phyloP scores from a whole-genome alignment of 768 basidiomycete species.

The Fomitopsis serialis region DNA sequence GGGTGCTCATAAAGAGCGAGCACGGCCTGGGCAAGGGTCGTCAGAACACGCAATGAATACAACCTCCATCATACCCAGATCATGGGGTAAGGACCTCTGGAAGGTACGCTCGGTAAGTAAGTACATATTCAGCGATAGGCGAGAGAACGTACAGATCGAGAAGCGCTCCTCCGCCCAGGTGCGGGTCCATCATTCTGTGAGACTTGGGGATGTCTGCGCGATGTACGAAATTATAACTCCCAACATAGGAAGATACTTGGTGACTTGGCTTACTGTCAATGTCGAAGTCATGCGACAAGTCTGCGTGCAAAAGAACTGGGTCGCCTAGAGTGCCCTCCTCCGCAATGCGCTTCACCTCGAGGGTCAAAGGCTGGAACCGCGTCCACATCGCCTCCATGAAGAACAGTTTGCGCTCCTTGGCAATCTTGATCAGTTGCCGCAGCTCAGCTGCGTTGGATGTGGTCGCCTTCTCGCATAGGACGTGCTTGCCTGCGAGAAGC shows the following conservation, averaged over 20 bases:
- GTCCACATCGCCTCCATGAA: slow-evolving; percentile 95
- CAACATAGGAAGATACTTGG: too few relatives aligned
- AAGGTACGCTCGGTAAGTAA: background rate
- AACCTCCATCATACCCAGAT: slow-evolving; percentile 55
- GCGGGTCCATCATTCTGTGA: slow-evolving; percentile 74
- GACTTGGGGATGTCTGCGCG: slow-evolving; percentile 55
- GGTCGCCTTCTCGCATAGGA: slow-evolving; percentile 87
- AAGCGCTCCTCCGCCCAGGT: slow-evolving; percentile 76
- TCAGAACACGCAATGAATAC: background rate
- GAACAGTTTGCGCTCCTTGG: slow-evolving; percentile 76
- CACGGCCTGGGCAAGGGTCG: slow-evolving; percentile 47
- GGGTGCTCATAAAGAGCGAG: slow-evolving; percentile 77
- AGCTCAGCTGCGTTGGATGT: slow-evolving; percentile 75
- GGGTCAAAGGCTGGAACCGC: slow-evolving; percentile 66
- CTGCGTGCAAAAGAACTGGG: slow-evolving; percentile 66
- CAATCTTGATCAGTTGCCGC: slow-evolving; percentile 63
- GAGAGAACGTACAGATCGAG: slow-evolving; percentile 65
- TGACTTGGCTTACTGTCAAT: slow-evolving; percentile 31
- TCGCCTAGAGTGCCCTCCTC: slow-evolving; percentile 61
- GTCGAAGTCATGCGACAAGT: slow-evolving; percentile 67
- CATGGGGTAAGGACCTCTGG: slow-evolving; percentile 76
- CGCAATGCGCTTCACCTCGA: slow-evolving; percentile 58
- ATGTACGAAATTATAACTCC: background rate
- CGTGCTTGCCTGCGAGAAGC: slow-evolving; percentile 75
- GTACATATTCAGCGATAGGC: background rate